These are phyloP conservation scores for Fomitopsis palustris DNA, from an alignment of 1,284 basidiomycete species.

Conservation along the genomic window DNA sequence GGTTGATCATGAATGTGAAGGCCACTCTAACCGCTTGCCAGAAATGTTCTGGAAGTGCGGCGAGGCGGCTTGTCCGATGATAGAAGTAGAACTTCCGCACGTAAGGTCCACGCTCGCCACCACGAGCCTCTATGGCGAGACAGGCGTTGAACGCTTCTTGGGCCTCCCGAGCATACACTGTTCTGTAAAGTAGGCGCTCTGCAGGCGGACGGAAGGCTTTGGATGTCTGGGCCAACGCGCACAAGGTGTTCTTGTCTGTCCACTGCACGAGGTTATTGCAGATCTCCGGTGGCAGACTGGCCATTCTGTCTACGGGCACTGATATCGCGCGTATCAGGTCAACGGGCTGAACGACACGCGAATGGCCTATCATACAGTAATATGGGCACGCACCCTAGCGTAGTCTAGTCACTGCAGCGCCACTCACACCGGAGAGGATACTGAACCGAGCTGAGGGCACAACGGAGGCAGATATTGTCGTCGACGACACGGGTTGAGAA, in stretches of 20 bases:
- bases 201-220: slow-evolving; percentile 26
- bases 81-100: slow-evolving; percentile 27
- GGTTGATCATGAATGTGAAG: slow-evolving; percentile 20
- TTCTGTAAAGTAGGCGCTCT: slow-evolving; percentile 25
- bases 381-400: no score
- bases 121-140: slow-evolving; percentile 16
- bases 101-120: slow-evolving; percentile 21
- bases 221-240: slow-evolving; percentile 21
- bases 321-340: neutral
- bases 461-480: no score
- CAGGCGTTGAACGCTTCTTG: slow-evolving; percentile 16
- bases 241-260: slow-evolving; percentile 16
- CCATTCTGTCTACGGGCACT: slow-evolving; percentile 5
- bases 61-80: slow-evolving; percentile 13
- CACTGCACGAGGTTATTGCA: slow-evolving; percentile 21
- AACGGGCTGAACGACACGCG: neutral
- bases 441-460: no score
- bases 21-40: slow-evolving; percentile 26
- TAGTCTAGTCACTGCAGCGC: no score
- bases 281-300: slow-evolving; percentile 21
- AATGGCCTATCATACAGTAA: no score
- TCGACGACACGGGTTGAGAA: no score
- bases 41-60: slow-evolving; percentile 14
- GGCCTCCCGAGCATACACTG: slow-evolving; percentile 22
- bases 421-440: no score